A percentile compares a stretch with the other conserved stretches of the same genome.
Conservation (phyloP, 225 moss, liverwort and hornwort genomes). For the Asterella californica region DNA sequence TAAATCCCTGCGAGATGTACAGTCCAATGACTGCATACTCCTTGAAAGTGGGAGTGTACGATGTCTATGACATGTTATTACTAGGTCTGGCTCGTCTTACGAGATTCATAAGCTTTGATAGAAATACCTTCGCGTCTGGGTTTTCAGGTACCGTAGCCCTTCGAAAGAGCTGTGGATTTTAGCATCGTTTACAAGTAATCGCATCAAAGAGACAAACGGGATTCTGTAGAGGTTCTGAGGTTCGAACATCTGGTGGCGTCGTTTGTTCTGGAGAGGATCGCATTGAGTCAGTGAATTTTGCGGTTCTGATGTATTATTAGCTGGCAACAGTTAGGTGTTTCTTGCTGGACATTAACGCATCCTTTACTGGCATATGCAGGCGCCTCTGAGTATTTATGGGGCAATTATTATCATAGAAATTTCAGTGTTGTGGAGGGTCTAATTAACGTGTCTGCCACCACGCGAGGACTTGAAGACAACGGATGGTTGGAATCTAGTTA, state of each 20-base stretch:
- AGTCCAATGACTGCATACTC: background rate
- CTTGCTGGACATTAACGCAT: background rate
- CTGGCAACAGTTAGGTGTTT: background rate
- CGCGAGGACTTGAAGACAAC: background rate
- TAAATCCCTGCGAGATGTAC: too few relatives aligned
- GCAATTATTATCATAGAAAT: conserved; percentile 4
- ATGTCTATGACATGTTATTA: background rate
- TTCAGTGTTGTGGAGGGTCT: conserved; percentile 7
- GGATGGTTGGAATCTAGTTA: conserved; percentile 17
- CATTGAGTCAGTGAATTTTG: background rate
- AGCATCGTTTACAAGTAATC: background rate
- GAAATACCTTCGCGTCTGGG: background rate
- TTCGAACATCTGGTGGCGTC: background rate
- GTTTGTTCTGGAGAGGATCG: background rate
- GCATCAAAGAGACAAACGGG: too few relatives aligned
- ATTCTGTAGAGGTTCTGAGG: background rate
- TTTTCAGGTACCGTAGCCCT: background rate
- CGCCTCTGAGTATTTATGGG: conserved; percentile 10
- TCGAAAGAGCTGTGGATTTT: background rate
- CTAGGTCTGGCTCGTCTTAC: background rate
- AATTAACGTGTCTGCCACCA: conserved; percentile 3
- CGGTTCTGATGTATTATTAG: background rate
- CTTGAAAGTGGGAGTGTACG: background rate
- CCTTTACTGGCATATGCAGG: conserved; percentile 24
- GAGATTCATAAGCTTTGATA: background rate